phyloP scores from a whole-genome alignment of 495 filamentous ascomycete species.

The Bryoglossum gracile region DNA sequence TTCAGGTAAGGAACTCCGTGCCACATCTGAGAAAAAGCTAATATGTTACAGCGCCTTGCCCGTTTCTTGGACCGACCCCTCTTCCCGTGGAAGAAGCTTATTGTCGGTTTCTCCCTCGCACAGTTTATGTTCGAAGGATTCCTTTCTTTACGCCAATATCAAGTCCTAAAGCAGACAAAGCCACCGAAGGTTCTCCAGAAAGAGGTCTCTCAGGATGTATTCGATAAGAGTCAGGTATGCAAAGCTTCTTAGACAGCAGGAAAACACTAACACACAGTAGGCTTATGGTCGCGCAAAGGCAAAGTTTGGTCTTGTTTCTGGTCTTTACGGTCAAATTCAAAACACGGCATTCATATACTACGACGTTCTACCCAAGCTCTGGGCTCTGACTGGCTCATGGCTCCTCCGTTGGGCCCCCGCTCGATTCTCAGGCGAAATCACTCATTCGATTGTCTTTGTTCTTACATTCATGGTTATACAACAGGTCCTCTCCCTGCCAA shows the following conservation, averaged over 20 bases:
- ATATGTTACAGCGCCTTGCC: constrained; percentile 63
- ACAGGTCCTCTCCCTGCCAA: constrained; percentile 68
- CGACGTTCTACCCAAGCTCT: constrained; percentile 84
- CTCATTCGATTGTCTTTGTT: constrained; percentile 87
- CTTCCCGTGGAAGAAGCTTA: constrained; percentile 95
- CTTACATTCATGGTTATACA: constrained; percentile 78
- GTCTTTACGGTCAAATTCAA: constrained; percentile 77
- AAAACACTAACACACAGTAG: constrained; percentile 32
- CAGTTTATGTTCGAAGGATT: constrained; percentile 84
- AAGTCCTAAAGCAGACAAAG: constrained; percentile 68
- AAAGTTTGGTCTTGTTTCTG: constrained; percentile 71
- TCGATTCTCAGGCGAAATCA: constrained; percentile 83
- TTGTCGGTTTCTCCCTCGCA: constrained; percentile 83
- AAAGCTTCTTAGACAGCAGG: neutral
- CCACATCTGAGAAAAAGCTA: constrained; percentile 4
- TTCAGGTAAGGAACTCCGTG: constrained; percentile 35
- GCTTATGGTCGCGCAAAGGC: constrained; percentile 94
- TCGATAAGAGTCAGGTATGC: constrained; percentile 82
- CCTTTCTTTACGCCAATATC: constrained; percentile 80
- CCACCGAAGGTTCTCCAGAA: constrained; percentile 76
- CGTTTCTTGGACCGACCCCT: constrained; percentile 79
- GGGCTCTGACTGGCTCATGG: constrained; percentile 70
- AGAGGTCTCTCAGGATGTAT: constrained; percentile 83
- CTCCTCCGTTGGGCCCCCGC: constrained; percentile 65
- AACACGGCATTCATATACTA: constrained; percentile 82